Percentiles rank a stretch among this genome's conserved stretches.
These are phyloP conservation scores for Fomitopsis schrenkii DNA, from an alignment of 1,284 basidiomycete genomes.

Conservation along the genomic window DNA sequence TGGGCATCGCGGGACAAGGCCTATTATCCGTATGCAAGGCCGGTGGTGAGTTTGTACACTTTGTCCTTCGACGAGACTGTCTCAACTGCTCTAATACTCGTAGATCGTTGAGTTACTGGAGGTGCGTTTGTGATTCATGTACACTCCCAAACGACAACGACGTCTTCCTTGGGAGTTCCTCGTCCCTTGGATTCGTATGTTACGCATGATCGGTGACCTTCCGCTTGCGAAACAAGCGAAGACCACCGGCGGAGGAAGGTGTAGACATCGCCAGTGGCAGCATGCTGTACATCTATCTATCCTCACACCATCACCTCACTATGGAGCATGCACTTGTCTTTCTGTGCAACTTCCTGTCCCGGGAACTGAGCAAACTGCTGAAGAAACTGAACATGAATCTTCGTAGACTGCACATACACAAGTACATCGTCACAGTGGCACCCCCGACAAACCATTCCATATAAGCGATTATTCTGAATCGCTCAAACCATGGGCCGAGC, in stretches of 20 bases:
- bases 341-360: not conserved
- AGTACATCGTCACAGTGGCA: slow-evolving; percentile 11
- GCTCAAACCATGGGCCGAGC: slow-evolving; percentile 13
- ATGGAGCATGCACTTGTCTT: not conserved
- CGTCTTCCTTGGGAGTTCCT: too few species aligned
- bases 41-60: slow-evolving; percentile 8
- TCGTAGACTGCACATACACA: slow-evolving; percentile 14
- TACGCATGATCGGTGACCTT: too few species aligned
- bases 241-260: too few species aligned
- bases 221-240: too few species aligned
- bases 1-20: slow-evolving; percentile 18
- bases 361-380: not conserved
- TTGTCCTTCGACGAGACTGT: not conserved
- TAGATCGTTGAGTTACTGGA: slow-evolving; percentile 20
- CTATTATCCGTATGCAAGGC: slow-evolving; percentile 18
- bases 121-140: slow-evolving; percentile 6
- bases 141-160: too few species aligned
- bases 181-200: too few species aligned
- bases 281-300: not conserved
- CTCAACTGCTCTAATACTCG: not conserved
- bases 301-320: not conserved
- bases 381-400: not conserved
- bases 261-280: not conserved
- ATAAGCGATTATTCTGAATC: slow-evolving; percentile 6
- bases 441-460: slow-evolving; percentile 6